Conservation (phyloP, 2,329 filamentous ascomycete genomes). For the Diaporthe australafricana region DNA sequence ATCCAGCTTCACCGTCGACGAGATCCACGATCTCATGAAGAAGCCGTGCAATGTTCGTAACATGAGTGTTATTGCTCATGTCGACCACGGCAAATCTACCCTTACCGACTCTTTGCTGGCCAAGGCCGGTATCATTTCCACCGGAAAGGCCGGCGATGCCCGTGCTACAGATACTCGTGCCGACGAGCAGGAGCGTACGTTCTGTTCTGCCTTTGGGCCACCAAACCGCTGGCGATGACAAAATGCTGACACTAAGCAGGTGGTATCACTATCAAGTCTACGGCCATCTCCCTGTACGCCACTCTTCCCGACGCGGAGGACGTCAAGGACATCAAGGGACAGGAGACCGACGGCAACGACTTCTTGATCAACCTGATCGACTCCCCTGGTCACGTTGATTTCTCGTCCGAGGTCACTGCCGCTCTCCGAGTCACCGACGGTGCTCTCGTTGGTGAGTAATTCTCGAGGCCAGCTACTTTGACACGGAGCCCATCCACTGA, state of each 20-base stretch:
- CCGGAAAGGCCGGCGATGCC: conserved; percentile 94
- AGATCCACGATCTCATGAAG: conserved; percentile 83
- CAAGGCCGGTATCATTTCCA: conserved; percentile 99
- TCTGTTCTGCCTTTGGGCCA: background rate
- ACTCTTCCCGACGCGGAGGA: conserved; percentile 84
- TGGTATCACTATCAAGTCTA: conserved; percentile 99
- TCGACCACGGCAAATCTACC: conserved; percentile 99
- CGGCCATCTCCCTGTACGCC: conserved; percentile 98
- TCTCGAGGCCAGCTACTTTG: too few species aligned
- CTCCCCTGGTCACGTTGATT: conserved; percentile 99
- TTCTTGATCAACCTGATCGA: conserved; percentile 99
- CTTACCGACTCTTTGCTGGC: conserved; percentile 99
- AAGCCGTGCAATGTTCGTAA: conserved; percentile 84
- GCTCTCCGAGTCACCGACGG: conserved; percentile 99
- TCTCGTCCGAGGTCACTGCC: conserved; percentile 99
- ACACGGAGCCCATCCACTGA: background rate
- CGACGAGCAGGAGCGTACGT: conserved; percentile 91
- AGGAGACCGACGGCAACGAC: conserved; percentile 90
- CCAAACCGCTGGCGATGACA: background rate
- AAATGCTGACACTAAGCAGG: conserved; percentile 33
- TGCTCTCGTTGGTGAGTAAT: conserved; percentile 80
- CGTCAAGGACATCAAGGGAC: conserved; percentile 91
- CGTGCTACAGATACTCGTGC: conserved; percentile 97
- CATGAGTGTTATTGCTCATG: conserved; percentile 91
- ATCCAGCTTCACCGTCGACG: conserved; percentile 96